A percentile compares a stretch with the other conserved stretches of the same genome.
Evolutionary conservation across 148 eudicot species (phyloP).

Genomic region (Spergularia bocconei): DNA sequence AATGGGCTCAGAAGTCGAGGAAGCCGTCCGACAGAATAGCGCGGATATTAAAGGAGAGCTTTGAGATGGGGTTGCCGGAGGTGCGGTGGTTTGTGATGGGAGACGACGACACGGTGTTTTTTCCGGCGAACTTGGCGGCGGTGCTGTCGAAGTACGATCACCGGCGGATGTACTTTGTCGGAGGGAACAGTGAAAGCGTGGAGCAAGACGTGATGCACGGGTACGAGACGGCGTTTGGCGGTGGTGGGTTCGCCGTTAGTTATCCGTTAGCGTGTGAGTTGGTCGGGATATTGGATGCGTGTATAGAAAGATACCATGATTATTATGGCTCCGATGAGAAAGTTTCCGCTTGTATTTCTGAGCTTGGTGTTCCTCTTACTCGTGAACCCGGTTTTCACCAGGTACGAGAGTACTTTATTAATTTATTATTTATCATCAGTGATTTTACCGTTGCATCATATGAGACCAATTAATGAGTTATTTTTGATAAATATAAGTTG

Average conservation of each 20-base stretch:
- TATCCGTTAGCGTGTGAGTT: conserved; percentile 58
- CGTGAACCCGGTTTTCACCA: conserved; percentile 83
- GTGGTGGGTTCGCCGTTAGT: conserved; percentile 88
- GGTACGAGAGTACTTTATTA: no score
- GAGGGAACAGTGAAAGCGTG: conserved; percentile 77
- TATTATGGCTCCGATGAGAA: conserved; percentile 91
- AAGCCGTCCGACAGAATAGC: conserved; percentile 70
- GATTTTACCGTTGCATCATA: no score
- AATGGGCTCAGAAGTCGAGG: conserved; percentile 32
- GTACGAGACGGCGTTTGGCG: conserved; percentile 83
- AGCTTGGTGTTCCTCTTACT: conserved; percentile 75
- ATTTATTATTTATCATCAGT: no score
- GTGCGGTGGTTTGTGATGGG: conserved; percentile 98
- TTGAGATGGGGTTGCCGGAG: conserved; percentile 37
- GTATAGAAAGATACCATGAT: conserved; percentile 55
- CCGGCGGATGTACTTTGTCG: conserved; percentile 63
- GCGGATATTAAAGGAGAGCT: conserved; percentile 51
- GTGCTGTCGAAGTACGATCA: conserved; percentile 70
- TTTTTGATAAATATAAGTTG: no score
- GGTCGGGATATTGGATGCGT: conserved; percentile 53
- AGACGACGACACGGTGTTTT: conserved; percentile 91
- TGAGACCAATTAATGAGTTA: no score
- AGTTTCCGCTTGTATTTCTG: conserved; percentile 72
- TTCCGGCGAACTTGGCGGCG: conserved; percentile 53
- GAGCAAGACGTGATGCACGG: conserved; percentile 77